Base-by-base conservation (phyloP, 2,329 filamentous ascomycete species). In the Colletotrichum sp. region DNA sequence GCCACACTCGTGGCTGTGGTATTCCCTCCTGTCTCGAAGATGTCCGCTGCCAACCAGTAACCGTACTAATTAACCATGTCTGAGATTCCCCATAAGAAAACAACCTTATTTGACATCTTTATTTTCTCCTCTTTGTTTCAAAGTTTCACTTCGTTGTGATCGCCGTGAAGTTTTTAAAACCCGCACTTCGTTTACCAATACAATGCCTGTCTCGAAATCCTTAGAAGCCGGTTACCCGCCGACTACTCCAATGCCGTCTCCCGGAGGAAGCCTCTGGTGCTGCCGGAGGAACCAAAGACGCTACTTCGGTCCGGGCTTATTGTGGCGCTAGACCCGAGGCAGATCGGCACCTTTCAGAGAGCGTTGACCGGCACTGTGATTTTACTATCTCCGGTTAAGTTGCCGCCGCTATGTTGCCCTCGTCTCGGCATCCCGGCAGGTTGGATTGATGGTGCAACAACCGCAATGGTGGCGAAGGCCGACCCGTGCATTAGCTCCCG, bases 401-500 rank as follows among this genome's bases (percentile, higher is more conserved):
- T 49, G 55, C 55, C 55, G 32, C 34, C 66, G 49, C 66, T 62
- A 39, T 69, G 52, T 69, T 32, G 12, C 34, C 52, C 32, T 62
- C 24, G 26, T 63, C 68, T 67, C 70, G 74, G 74, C 70, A 60
- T 52, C n/a, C 49, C 30, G 36, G 70, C 64, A 71, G 69, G 69
- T 18, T 57, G 28, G 39, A 5, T 28, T 36, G n/a, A n/a, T 57
- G 18, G 21, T 64, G 59, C 36, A 52, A 74, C 36, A 49, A 16
- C 70, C 64, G 65, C 44, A 59, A 73, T 73, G 28, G 71, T 69
- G 44, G 70, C 59, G 18, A 65, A 74, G 64, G 59, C 74, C 74
- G 74, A 76, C 59, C 63, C 26, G 28, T 76, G 74, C 74, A 74
- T 76, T 76, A 76, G 70, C 34, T 69, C 62, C 59, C 72, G 62